Evolutionary conservation across 164 flowering plant species (phyloP).

Genomic region (Chimonanthus praecox): DNA sequence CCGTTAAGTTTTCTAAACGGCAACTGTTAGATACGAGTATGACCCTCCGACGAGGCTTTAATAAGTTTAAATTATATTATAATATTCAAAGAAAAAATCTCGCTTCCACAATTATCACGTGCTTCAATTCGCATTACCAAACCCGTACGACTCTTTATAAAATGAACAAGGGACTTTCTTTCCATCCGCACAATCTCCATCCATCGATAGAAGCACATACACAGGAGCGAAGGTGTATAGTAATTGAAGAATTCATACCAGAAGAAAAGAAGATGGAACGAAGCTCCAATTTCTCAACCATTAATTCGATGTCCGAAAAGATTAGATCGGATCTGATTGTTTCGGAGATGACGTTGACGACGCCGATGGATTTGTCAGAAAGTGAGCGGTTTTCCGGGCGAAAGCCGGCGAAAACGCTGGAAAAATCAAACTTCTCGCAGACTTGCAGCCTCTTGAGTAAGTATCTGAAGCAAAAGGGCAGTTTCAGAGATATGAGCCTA

Average conservation of each 20-base stretch:
- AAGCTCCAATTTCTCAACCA: neutral
- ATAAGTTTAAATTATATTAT: no score
- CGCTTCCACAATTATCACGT: neutral
- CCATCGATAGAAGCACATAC: neutral
- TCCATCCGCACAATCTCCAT: neutral
- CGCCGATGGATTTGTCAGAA: slow-evolving; percentile 24
- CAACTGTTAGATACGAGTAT: no score
- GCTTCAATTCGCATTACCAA: neutral
- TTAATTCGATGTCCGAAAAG: neutral
- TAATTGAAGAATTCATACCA: neutral
- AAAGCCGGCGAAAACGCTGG: slow-evolving; percentile 14
- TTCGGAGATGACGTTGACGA: slow-evolving; percentile 26
- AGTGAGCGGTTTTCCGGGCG: slow-evolving; percentile 24
- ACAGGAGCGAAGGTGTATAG: neutral
- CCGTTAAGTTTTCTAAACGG: no score
- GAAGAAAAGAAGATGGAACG: neutral
- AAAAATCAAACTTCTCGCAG: slow-evolving; percentile 46
- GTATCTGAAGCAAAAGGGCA: slow-evolving; percentile 60
- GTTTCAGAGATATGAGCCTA: slow-evolving; percentile 48
- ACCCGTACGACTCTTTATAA: neutral
- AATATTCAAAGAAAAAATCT: neutral
- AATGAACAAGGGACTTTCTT: neutral
- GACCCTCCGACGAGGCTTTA: no score
- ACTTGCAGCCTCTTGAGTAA: slow-evolving; percentile 61
- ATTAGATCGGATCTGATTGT: neutral